Percentiles rank a stretch among this genome's conserved stretches.
phyloP scores from a whole-genome alignment of 148 eudicot species.

The Arctostaphylos glauca region DNA sequence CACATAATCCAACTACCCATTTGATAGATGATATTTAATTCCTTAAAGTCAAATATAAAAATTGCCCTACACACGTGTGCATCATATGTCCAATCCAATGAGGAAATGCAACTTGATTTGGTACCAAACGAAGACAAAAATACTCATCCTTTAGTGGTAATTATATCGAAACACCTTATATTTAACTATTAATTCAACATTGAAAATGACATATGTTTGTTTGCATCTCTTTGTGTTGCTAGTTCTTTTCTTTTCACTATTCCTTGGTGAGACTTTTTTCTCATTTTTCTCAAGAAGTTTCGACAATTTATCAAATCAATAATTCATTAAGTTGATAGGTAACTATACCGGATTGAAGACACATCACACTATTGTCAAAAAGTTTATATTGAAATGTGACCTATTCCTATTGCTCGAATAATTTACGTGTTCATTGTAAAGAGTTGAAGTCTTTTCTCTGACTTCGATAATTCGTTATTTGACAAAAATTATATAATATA shows the following conservation, averaged over 20 bases:
- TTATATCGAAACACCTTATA: not conserved
- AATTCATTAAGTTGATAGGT: not conserved
- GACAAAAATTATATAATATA: too few relatives aligned
- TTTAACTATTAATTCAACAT: not conserved
- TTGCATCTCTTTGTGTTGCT: not conserved
- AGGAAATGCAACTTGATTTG: not conserved
- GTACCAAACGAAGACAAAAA: not conserved
- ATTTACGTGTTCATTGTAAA: too few relatives aligned
- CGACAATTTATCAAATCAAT: not conserved
- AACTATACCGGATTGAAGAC: not conserved
- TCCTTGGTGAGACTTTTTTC: not conserved
- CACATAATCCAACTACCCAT: not conserved
- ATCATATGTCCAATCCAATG: not conserved
- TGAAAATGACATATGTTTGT: not conserved
- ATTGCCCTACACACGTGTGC: not conserved
- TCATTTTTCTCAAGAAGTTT: not conserved
- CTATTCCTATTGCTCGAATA: too few relatives aligned
- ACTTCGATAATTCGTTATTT: too few relatives aligned
- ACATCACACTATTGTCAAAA: not conserved
- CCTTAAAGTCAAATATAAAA: not conserved
- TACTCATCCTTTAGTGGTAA: not conserved
- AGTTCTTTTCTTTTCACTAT: not conserved
- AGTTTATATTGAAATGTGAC: too few relatives aligned
- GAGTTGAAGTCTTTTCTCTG: too few relatives aligned
- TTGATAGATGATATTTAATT: not conserved